Base-by-base conservation (phyloP, 495 filamentous ascomycete species). In the Rhizodiscina lignyota region DNA sequence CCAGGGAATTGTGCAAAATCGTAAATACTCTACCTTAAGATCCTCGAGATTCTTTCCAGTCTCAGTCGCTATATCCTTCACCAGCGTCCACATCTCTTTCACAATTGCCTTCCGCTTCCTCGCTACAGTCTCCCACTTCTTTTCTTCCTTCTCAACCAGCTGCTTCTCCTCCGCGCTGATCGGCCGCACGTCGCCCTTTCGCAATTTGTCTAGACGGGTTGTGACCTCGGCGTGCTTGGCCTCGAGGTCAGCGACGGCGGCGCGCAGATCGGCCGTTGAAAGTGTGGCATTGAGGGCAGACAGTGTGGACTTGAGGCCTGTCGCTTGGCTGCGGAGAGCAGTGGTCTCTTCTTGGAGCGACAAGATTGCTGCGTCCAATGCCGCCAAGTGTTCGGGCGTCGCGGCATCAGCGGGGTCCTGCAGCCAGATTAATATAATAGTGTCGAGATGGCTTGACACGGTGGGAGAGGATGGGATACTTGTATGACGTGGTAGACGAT, bases 401-500 rank as follows among this genome's bases (percentile, higher is more conserved):
- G 44, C 41, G 18, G 55, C 52, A 35, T 73, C 58, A 15, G 54
- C 39, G 26, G 62, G 41, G 30, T 67, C 58, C 54, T 59, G 32
- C 18, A 8, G 18, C 5, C 4, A 26, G 16, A 30, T 30, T 18
- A 26, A 26, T 13, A 22, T 19, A 2, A 19, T 40, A 19, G 30
- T 11, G 10, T 21, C 24, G 21, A 20, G 23, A 18, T 29, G 18
- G 28, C 21, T 17, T 18, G 27, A 13, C 4, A 28, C 12, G 33
- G 5, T 4, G 12, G 23, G 28, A 1, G 32, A 16, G 23, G 18
- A 10, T 24, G 24, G 17, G 30, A 15, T 43, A 61, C 58, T 42
- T 79, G 70, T 17, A 68, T 31, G 32, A 62, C 59, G 47, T 77
- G 73, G 47, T 77, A 77, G 42, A 78, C 69, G 17, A 59, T 60